Conservation (phyloP, 2,329 filamentous ascomycete species). For the Claviceps paspali region DNA sequence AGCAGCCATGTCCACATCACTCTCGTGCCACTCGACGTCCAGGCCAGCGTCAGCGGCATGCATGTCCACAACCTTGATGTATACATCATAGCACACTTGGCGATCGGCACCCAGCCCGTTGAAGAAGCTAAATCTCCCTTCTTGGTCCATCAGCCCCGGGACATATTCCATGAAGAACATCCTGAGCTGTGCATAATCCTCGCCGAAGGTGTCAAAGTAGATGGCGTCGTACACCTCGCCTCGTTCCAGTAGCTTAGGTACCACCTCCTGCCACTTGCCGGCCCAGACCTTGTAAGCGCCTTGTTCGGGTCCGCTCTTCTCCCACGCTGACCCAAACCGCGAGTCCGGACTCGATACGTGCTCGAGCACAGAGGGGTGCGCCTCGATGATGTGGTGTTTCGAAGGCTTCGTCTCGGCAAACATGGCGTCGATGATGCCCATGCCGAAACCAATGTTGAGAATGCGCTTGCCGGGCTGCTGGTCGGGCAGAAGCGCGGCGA, state of each 20-base stretch:
- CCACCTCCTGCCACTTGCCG: conserved; percentile 65
- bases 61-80: conserved; percentile 81
- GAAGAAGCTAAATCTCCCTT: conserved; percentile 72
- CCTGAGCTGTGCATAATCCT: conserved; percentile 75
- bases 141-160: conserved; percentile 56
- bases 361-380: conserved; percentile 60
- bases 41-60: conserved; percentile 79
- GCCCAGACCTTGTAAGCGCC: conserved; percentile 57
- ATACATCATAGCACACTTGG: conserved; percentile 90
- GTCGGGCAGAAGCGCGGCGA: conserved; percentile 44
- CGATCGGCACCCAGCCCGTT: conserved; percentile 87
- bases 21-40: conserved; percentile 73
- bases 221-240: conserved; percentile 70
- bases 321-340: conserved; percentile 41
- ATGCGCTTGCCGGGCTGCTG: conserved; percentile 42
- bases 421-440: conserved; percentile 74
- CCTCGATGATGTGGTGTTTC: conserved; percentile 73
- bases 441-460: conserved; percentile 78
- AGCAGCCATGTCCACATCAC: conserved; percentile 52
- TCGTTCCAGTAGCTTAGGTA: conserved; percentile 50
- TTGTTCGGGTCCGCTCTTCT: conserved; percentile 36
- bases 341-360: conserved; percentile 37
- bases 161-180: conserved; percentile 82
- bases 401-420: conserved; percentile 54
- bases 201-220: conserved; percentile 96